Evolutionary conservation across 225 moss, liverwort and hornwort species (phyloP).

Genomic region (Marchantia paleacea): DNA sequence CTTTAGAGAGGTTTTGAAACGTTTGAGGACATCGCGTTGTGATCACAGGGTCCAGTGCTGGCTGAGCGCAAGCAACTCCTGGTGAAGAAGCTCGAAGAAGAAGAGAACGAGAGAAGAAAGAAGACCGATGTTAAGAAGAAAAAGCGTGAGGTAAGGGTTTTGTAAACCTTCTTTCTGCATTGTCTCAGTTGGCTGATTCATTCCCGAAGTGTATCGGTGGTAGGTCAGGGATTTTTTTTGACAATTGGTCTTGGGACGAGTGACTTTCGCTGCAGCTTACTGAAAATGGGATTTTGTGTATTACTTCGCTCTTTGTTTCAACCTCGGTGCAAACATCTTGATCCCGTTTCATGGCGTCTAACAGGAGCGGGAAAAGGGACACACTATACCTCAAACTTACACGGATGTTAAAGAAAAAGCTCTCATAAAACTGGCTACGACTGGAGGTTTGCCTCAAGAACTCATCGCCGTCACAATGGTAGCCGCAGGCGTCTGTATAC

Average conservation of each 20-base stretch:
- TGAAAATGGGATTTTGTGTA: neutral
- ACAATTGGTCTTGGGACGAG: neutral
- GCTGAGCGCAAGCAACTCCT: slow-evolving; percentile 77
- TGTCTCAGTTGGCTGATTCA: neutral
- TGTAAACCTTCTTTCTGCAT: neutral
- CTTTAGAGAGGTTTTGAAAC: neutral
- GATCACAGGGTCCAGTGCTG: slow-evolving; percentile 74
- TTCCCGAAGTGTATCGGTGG: neutral
- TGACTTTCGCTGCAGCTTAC: neutral
- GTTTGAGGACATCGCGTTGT: neutral
- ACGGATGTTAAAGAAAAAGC: slow-evolving; percentile 78
- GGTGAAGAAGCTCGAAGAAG: slow-evolving; percentile 72
- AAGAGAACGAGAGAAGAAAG: slow-evolving; percentile 53
- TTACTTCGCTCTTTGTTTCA: neutral
- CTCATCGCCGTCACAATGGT: neutral
- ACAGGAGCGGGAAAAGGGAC: slow-evolving; percentile 73
- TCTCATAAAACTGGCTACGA: slow-evolving; percentile 81
- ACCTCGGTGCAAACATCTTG: neutral
- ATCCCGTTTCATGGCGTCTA: slow-evolving; percentile 8
- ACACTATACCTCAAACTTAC: slow-evolving; percentile 60
- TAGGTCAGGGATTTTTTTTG: neutral
- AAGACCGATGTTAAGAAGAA: slow-evolving; percentile 56
- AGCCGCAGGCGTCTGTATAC: neutral
- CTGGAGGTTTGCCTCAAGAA: slow-evolving; percentile 60
- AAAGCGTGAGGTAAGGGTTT: slow-evolving; percentile 65